Conservation (phyloP, 768 basidiomycete species). For the Ramaria rubella region DNA sequence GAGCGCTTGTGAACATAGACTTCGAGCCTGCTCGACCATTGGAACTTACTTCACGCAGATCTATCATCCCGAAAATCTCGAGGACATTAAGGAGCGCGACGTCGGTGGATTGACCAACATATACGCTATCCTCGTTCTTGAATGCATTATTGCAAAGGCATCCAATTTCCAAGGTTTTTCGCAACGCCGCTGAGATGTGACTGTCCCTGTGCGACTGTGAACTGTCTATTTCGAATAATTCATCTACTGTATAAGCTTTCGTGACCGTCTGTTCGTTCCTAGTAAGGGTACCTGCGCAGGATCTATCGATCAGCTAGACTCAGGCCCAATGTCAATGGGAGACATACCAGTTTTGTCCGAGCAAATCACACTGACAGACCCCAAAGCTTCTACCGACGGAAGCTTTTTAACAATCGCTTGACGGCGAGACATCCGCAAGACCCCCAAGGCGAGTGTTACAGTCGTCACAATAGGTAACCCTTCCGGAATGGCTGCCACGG, state of each 20-base stretch:
- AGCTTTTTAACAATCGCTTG: conserved; percentile 97
- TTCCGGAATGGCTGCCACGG: conserved; percentile 97
- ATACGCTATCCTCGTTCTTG: conserved; percentile 61
- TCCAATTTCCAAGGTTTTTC: conserved; percentile 74
- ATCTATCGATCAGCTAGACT: neutral
- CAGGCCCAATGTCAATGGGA: neutral
- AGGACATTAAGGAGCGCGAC: conserved; percentile 85
- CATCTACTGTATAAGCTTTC: conserved; percentile 83
- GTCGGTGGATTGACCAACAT: conserved; percentile 87
- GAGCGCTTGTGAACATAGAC: neutral
- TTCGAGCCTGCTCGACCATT: neutral
- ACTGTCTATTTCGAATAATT: conserved; percentile 58
- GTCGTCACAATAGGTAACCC: conserved; percentile 96
- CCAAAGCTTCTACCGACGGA: conserved; percentile 89
- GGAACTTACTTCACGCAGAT: conserved; percentile 60
- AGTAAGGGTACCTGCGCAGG: conserved; percentile 76
- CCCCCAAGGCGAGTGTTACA: conserved; percentile 91
- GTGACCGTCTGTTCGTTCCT: conserved; percentile 96
- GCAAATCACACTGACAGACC: conserved; percentile 95
- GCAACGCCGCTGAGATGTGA: conserved; percentile 56
- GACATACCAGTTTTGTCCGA: conserved; percentile 87
- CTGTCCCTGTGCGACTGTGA: conserved; percentile 6
- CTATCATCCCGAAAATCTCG: conserved; percentile 54
- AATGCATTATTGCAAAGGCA: conserved; percentile 88
- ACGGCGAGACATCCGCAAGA: conserved; percentile 87